A percentile compares a stretch with the other conserved stretches of the same genome.
These are phyloP conservation scores for Verticillium alfalfae DNA, from an alignment of 2,329 filamentous ascomycete species.

Conservation along the genomic window DNA sequence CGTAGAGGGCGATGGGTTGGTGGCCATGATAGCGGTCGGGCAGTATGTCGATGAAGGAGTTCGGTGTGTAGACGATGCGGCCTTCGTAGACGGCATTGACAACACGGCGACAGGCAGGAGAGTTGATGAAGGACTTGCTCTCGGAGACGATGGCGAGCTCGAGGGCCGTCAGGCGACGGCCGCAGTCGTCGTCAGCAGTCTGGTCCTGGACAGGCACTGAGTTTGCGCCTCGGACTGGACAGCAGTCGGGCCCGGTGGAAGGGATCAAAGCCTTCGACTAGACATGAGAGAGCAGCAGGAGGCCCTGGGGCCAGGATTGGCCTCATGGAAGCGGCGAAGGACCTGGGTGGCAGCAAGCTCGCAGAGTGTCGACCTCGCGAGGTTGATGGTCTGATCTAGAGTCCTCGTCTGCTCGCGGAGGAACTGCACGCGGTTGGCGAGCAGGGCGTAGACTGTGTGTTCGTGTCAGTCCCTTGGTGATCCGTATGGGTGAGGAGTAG, in stretches of 20 bases:
- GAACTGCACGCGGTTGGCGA: conserved; percentile 81
- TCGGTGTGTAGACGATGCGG: conserved; percentile 75
- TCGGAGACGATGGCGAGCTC: conserved; percentile 81
- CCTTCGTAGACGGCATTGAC: conserved; percentile 79
- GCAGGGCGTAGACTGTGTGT: conserved; percentile 60
- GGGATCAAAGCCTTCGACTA: conserved; percentile 78
- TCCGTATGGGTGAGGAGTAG: background rate
- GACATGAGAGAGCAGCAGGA: conserved; percentile 73
- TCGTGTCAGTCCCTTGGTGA: background rate
- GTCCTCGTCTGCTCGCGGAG: conserved; percentile 69
- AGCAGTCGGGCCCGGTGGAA: conserved; percentile 72
- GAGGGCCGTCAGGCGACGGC: conserved; percentile 66
- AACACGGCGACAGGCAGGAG: conserved; percentile 63
- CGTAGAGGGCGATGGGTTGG: conserved; percentile 75
- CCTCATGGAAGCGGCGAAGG: conserved; percentile 71
- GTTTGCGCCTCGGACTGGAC: conserved; percentile 48
- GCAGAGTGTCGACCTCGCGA: conserved; percentile 71
- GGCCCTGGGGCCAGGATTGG: conserved; percentile 63
- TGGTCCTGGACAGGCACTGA: conserved; percentile 18
- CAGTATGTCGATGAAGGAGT: conserved; percentile 75
- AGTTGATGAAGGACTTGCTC: conserved; percentile 72
- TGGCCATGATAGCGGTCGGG: conserved; percentile 76
- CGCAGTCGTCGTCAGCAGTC: conserved; percentile 39
- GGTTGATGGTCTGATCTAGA: conserved; percentile 76
- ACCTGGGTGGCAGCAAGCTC: conserved; percentile 77